A percentile compares a stretch with the other conserved stretches of the same genome.
These are phyloP conservation scores for Coccomyxa sp. DNA, from an alignment of 139 green algal genomes.

Conservation along the genomic window DNA sequence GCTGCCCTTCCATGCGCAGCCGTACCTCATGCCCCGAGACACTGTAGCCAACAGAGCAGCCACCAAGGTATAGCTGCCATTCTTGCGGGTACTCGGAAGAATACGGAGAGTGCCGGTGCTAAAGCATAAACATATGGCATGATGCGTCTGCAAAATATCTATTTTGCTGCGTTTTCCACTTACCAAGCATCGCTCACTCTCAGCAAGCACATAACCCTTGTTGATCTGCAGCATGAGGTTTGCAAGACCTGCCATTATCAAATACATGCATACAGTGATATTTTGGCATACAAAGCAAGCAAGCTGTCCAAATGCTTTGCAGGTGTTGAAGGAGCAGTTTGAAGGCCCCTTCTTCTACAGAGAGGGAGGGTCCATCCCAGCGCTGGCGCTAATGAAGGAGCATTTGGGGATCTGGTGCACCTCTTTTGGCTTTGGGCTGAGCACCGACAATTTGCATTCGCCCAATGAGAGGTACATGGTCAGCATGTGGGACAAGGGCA, in stretches of 20 bases:
- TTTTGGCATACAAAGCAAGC: background rate
- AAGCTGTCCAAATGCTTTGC: background rate
- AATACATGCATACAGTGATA: background rate
- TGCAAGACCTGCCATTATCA: too few species aligned
- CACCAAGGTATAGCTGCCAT: conserved; percentile 18
- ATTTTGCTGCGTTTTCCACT: background rate
- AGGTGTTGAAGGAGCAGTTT: conserved; percentile 27
- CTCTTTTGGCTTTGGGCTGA: conserved; percentile 61
- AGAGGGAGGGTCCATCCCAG: conserved; percentile 59
- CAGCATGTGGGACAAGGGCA: background rate
- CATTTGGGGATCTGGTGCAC: conserved; percentile 38
- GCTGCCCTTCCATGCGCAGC: conserved; percentile 39
- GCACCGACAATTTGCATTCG: conserved; percentile 46
- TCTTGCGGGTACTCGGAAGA: background rate
- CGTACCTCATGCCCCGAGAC: conserved; percentile 32
- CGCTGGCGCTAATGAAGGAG: conserved; percentile 46
- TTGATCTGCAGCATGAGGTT: too few species aligned
- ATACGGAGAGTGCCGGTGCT: background rate
- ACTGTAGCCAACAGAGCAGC: conserved; percentile 36
- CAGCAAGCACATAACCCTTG: conserved; percentile 4
- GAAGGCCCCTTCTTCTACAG: background rate
- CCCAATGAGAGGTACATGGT: conserved; percentile 43
- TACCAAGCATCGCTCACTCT: too few species aligned
- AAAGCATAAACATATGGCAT: conserved; percentile 2
- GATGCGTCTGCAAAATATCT: background rate